Percentiles rank a stretch among this genome's conserved stretches.
Evolutionary conservation across 1,284 basidiomycete species (phyloP).

Genomic region (Microbotryum lychnidis-dioicae): DNA sequence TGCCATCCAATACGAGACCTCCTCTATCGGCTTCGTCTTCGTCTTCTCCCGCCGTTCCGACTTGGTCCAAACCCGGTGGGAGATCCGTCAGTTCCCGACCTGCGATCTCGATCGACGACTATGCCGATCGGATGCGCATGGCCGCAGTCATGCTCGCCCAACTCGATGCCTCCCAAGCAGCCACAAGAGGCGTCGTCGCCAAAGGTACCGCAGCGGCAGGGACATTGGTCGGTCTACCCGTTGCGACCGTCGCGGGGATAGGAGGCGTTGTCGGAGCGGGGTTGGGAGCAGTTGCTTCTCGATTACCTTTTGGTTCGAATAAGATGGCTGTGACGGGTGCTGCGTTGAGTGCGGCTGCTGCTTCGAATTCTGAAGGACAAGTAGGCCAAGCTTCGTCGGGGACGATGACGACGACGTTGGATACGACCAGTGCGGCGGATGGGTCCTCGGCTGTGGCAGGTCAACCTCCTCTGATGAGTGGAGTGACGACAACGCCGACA

Average conservation of each 20-base stretch:
- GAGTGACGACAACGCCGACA: background rate
- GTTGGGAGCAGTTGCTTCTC: constrained; percentile 31
- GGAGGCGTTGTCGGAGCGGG: constrained; percentile 37
- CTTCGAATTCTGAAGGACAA: constrained; percentile 8
- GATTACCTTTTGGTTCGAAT: constrained; percentile 3
- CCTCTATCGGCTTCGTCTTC: constrained; percentile 5
- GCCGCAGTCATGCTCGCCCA: constrained; percentile 98
- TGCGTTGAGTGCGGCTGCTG: too few species aligned
- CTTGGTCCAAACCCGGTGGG: constrained; percentile 8
- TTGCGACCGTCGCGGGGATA: constrained; percentile 35
- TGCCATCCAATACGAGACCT: background rate
- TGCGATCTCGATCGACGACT: constrained; percentile 68
- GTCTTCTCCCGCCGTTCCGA: constrained; percentile 8
- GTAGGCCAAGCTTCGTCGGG: constrained; percentile 28
- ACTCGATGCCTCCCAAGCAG: constrained; percentile 63
- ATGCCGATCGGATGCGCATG: constrained; percentile 95
- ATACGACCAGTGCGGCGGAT: constrained; percentile 27
- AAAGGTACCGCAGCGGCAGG: constrained; percentile 35
- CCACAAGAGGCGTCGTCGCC: constrained; percentile 27
- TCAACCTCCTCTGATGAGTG: constrained; percentile 17
- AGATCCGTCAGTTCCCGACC: constrained; percentile 34
- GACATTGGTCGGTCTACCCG: constrained; percentile 35
- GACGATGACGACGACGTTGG: constrained; percentile 21
- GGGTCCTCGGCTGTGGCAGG: constrained; percentile 30
- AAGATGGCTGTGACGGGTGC: too few species aligned